Evolutionary conservation across 2,329 filamentous ascomycete genomes (phyloP), one percentile per base, ranked within the genome.

Genomic region (Colletotrichum sp.): DNA sequence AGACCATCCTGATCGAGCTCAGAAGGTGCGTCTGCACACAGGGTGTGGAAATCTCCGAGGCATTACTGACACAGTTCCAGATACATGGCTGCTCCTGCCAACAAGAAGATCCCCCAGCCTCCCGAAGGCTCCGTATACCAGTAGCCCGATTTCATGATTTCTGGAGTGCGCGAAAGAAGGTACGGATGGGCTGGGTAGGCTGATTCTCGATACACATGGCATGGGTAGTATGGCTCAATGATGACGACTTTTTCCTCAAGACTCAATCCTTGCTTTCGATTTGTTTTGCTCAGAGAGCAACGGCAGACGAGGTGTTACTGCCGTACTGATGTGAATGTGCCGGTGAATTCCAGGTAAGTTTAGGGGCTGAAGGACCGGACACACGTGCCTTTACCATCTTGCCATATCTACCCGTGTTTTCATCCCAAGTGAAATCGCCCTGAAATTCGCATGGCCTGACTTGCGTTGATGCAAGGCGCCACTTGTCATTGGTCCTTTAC

Each of bases 71-170:
- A 9, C n/a, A 72, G 9, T 34, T 22, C 15, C 79, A 98, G 96
- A 86, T 98, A 95, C 84, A 99, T 99, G 97, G 96, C 96, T 34
- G 92, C 96, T 75, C 93, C 95, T 30, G 90, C 93, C 79, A 94
- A 99, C 88, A 98, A 98, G 91, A 99, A 99, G 88, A 92, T 98
- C 34, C 94, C 95, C 15, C 97, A 99, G 85, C 97, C 97, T 55
- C 92, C 95, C 6, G 97, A 99, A 87, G 96, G 96, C 75, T 92
- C 94, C 66, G 88, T 84, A 24, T 88, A 87, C 80, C 60, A 64
- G 65, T 72, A 78, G 34, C 57, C 63, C 30, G 34, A 57, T 55
- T 68, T 44, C 48, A 76, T 76, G 66, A 76, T 75, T 75, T 44
- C 36, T 48, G 24, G 60, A 62, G 70, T 64, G 59, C 44, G 64